A percentile compares a stretch with the other conserved stretches of the same genome.
Conservation (phyloP, 208 protist species). For the Crithidia acanthocephali region DNA sequence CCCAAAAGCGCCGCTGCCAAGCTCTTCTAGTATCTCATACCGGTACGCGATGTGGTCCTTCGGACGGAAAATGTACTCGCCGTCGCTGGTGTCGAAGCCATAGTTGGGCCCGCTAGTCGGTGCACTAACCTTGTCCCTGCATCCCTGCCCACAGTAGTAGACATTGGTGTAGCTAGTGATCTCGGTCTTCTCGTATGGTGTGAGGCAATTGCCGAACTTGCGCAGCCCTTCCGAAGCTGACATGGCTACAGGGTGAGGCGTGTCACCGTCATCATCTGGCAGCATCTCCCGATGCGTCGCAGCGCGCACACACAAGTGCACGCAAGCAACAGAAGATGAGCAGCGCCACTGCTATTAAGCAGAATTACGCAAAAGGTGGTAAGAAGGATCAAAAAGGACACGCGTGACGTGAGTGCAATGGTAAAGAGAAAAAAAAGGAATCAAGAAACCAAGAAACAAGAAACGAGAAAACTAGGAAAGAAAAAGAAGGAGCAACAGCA, state of each 20-base stretch:
- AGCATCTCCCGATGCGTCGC: neutral
- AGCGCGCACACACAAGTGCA: neutral
- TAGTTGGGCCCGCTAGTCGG: slow-evolving; percentile 63
- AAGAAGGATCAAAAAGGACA: neutral
- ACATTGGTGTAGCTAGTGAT: slow-evolving; percentile 55
- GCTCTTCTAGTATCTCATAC: slow-evolving; percentile 74
- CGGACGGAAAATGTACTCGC: slow-evolving; percentile 90
- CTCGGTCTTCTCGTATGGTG: slow-evolving; percentile 70
- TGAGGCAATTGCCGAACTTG: slow-evolving; percentile 43
- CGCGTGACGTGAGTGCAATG: neutral
- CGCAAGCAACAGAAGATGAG: no score
- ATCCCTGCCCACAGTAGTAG: slow-evolving; percentile 76
- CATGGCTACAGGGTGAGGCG: slow-evolving; percentile 5
- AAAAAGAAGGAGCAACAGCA: slow-evolving; percentile 12
- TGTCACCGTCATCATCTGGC: neutral
- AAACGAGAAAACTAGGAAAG: neutral
- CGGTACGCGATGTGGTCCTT: slow-evolving; percentile 95
- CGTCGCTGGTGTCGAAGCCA: slow-evolving; percentile 94
- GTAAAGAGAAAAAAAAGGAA: slow-evolving; percentile 12
- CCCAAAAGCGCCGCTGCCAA: slow-evolving; percentile 89
- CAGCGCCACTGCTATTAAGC: neutral
- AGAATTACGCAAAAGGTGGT: neutral
- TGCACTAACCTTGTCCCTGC: slow-evolving; percentile 59
- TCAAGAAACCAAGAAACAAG: neutral
- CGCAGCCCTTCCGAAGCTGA: slow-evolving; percentile 26